Conservation (phyloP, 2,329 filamentous ascomycete genomes). For the Magnaporthiopsis incrustans region DNA sequence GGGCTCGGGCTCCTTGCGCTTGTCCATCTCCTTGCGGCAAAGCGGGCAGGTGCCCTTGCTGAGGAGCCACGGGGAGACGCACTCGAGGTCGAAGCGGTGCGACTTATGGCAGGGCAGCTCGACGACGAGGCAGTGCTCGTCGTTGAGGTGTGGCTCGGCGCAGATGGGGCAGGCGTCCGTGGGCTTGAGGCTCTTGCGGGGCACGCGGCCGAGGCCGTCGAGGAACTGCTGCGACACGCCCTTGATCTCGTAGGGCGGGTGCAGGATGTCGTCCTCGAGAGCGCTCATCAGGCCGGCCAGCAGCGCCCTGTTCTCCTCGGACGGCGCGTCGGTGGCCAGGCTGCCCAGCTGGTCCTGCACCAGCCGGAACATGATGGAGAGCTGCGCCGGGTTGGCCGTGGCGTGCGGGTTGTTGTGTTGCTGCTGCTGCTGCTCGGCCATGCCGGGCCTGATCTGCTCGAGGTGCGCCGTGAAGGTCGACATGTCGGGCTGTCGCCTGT, state of each 20-base stretch:
- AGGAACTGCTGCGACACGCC: slow-evolving; percentile 54
- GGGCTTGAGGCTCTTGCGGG: slow-evolving; percentile 36
- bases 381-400: slow-evolving; percentile 51
- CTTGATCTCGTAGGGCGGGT: slow-evolving; percentile 41
- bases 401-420: slow-evolving; percentile 43
- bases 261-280: slow-evolving; percentile 42
- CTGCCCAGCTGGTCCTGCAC: slow-evolving; percentile 51
- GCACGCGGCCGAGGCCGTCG: slow-evolving; percentile 51
- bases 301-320: slow-evolving; percentile 37
- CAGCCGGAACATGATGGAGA: slow-evolving; percentile 48
- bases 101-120: slow-evolving; percentile 52
- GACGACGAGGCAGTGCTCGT: slow-evolving; percentile 54
- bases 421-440: slow-evolving; percentile 11
- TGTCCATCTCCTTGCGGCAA: slow-evolving; percentile 51
- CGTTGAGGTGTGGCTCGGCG: slow-evolving; percentile 52
- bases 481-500: slow-evolving; percentile 54
- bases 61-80: slow-evolving; percentile 56
- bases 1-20: slow-evolving; percentile 40
- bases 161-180: slow-evolving; percentile 56
- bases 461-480: slow-evolving; percentile 53
- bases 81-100: slow-evolving; percentile 60
- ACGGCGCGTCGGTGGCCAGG: slow-evolving; percentile 40
- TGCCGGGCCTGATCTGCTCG: slow-evolving; percentile 37
- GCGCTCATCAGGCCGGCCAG: slow-evolving; percentile 39
- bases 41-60: slow-evolving; percentile 58